Base-by-base conservation (phyloP, 805 yeast genomes). In the Ogataea philodendri region DNA sequence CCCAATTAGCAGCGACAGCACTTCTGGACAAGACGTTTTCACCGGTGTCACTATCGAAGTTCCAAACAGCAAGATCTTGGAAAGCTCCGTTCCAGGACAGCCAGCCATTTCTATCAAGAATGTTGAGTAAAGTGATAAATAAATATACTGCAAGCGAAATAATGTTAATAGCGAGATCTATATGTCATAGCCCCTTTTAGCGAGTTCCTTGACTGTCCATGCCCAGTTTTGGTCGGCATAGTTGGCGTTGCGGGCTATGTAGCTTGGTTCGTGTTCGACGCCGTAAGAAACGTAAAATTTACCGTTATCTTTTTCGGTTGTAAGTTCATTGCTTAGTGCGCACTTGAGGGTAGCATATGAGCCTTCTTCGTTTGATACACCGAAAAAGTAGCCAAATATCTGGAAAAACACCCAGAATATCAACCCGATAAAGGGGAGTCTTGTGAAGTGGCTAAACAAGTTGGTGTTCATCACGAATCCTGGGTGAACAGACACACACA, bases 381-480 rank as follows among this genome's bases (percentile, higher is more conserved):
- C 95, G 45, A 82, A 72, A 27, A 82, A 57, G 46, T 62, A 74
- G 1, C 84, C 85, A 51, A 84, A 77, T 6, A 81, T 52, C 52
- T 83, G 85, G 55, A 84, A 83, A 7, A 75, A 57, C 24, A 81
- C 59, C 86, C 89, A 79, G 47, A 83, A 83, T 22, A 81, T 49
- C 1, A 77, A 68, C 1, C 96, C 95, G n/a, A 86, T 68, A 4
- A 85, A 63, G 0, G 95, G 94, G 10, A 82, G 63, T 37, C 86
- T 63, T 2, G 90, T 84, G 79, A 88, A 82, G 54, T 82, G 84
- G 29, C 81, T 67, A 54, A 82, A 83, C 30, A 82, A 57, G 46
- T 81, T 81, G 2, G 95, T 80, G 49, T 79, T 78, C 84, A 86
- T 80, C n/a, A 84, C 85, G 45, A 84, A 71, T 0, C 96, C 96